Percentiles rank a stretch among this genome's conserved stretches.
These are phyloP conservation scores for Primulina tabacum DNA, from an alignment of 257 asterid species.

Conservation along the genomic window DNA sequence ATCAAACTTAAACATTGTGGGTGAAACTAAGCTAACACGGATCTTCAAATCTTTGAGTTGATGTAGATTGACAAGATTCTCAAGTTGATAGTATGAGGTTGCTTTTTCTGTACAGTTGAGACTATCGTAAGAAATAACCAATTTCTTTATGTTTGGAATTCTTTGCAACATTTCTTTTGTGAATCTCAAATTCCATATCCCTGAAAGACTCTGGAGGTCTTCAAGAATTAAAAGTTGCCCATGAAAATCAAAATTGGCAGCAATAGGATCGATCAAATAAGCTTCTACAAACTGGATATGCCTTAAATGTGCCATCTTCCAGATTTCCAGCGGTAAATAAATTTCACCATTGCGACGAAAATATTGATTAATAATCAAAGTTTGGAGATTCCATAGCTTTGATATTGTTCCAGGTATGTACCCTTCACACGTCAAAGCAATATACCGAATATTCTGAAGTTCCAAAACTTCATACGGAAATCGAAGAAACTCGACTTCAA, in stretches of 20 bases:
- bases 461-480: conserved; percentile 10
- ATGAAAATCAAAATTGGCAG: background rate
- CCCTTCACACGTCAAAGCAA: conserved; percentile 23
- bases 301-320: conserved; percentile 24
- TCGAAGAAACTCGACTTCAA: background rate
- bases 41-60: conserved; percentile 9
- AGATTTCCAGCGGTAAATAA: conserved; percentile 24
- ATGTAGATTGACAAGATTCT: background rate
- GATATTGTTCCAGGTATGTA: conserved; percentile 18
- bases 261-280: background rate
- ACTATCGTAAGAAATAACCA: too few relatives aligned
- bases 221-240: background rate
- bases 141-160: conserved; percentile 2
- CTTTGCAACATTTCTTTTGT: background rate
- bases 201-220: conserved; percentile 5
- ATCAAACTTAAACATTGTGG: background rate
- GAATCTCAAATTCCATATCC: background rate
- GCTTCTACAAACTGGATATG: conserved; percentile 15
- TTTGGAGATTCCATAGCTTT: conserved; percentile 23
- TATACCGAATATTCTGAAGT: conserved; percentile 26
- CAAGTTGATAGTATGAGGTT: background rate
- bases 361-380: background rate
- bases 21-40: too few relatives aligned
- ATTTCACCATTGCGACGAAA: background rate
- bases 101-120: background rate